Evolutionary conservation across 768 basidiomycete species (phyloP), one percentile per base, ranked within the genome.

Genomic region (Boletus barrowsii): DNA sequence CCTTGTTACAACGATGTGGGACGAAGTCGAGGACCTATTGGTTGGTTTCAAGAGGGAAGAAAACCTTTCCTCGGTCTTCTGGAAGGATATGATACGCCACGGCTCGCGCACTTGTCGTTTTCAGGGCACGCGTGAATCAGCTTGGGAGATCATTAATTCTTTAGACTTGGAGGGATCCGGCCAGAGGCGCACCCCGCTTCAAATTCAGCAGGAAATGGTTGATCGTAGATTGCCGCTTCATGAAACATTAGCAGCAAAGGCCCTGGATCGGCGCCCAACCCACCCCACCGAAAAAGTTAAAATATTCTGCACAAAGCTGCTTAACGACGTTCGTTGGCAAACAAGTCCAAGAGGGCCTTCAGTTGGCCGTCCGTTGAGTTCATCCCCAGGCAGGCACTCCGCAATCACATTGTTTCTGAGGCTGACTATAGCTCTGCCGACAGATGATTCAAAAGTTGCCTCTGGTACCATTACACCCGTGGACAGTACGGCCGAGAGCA

Each of bases 191-290:
- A 2, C 20, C 3, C 54, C 61, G 6, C 43, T 62, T n/a, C 51
- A 49, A 41, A 62, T 62, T 18, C 61, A 62, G n/a, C 14, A 3
- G 18, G 61, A 62, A 43, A 62, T 62, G 61, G 61, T 62, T 4
- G 54, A 63, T 11, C 54, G 35, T n/a, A 18, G 17, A 6, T 36
- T 59, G 5, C 41, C 3, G 10, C 7, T 63, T 26, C 52, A 52
- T 5, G 48, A 63, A 15, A 63, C 62, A 8, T 17, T 58, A 10
- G 62, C 62, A n/a, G 58, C 46, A 20, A 64, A 47, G 35, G 61
- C 58, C 3, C 48, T 63, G 9, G 32, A 52, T 15, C 32, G 35
- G 20, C 52, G 17, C 15, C 49, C 64, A 4, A 30, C 40, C 17
- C 36, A 48, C 17, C 22, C 32, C 2, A 37, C 24, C 11, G 42